phyloP scores from a whole-genome alignment of 495 filamentous ascomycete genomes.

The Neurospora cerealis region DNA sequence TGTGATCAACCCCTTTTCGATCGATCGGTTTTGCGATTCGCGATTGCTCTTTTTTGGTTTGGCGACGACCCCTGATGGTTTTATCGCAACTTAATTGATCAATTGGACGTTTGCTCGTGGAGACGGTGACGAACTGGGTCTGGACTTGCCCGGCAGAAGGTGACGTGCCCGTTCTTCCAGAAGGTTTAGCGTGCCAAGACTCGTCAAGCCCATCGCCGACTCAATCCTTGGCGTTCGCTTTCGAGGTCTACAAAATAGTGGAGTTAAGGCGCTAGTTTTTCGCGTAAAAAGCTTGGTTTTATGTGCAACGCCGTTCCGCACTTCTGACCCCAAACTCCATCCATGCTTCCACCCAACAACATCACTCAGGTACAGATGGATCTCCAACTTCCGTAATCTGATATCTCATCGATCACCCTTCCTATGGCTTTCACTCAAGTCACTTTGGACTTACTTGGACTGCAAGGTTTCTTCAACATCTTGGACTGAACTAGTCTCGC shows the following conservation, averaged over 20 bases:
- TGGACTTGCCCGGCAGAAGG: neutral
- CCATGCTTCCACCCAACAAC: neutral
- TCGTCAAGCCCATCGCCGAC: neutral
- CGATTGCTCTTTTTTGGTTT: neutral
- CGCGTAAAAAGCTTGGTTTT: neutral
- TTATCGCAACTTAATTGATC: neutral
- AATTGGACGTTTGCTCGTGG: neutral
- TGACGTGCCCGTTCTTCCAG: neutral
- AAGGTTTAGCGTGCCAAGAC: neutral
- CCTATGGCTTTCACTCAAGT: neutral
- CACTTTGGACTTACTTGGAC: neutral
- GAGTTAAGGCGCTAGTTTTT: neutral
- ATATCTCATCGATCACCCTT: neutral
- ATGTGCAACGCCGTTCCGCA: neutral
- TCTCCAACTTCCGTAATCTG: neutral
- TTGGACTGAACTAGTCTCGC: neutral
- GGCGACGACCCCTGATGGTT: neutral
- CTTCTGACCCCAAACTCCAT: neutral
- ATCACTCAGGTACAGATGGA: neutral
- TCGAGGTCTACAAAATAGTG: neutral
- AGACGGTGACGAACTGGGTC: neutral
- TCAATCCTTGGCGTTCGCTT: neutral
- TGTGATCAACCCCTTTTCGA: neutral
- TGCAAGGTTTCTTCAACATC: neutral
- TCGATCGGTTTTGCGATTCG: neutral